phyloP scores from a whole-genome alignment of 345 rosid genomes.

The Arabis alpina region DNA sequence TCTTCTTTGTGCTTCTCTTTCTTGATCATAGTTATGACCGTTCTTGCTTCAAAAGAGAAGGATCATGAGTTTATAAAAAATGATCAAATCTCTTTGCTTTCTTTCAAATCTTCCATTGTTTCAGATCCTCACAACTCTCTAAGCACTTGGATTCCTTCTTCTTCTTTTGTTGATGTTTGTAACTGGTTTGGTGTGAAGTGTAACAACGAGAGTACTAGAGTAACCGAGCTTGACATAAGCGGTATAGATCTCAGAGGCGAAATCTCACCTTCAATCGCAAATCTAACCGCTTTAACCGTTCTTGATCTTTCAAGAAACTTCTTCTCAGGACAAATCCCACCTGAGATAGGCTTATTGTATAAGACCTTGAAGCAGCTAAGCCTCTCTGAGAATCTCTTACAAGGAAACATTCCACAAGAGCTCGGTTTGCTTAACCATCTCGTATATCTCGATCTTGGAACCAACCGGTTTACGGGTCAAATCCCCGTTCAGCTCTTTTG shows the following conservation, averaged over 20 bases:
- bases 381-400: conserved; percentile 68
- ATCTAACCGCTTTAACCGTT: conserved; percentile 62
- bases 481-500: conserved; percentile 68
- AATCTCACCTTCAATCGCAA: conserved; percentile 64
- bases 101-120: conserved; percentile 58
- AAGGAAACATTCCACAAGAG: conserved; percentile 64
- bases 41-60: conserved; percentile 40
- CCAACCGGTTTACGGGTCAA: conserved; percentile 58
- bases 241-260: conserved; percentile 61
- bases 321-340: conserved; percentile 69
- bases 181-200: conserved; percentile 77
- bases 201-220: conserved; percentile 51
- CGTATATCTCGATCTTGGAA: conserved; percentile 65
- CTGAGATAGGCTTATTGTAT: conserved; percentile 57
- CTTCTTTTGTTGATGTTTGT: conserved; percentile 66
- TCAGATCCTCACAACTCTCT: conserved; percentile 58
- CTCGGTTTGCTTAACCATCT: conserved; percentile 56
- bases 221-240: conserved; percentile 61
- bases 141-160: conserved; percentile 50
- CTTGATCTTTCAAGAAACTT: conserved; percentile 81
- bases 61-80: no score
- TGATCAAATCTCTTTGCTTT: conserved; percentile 58
- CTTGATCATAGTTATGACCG: conserved; percentile 36
- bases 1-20: conserved; percentile 40
- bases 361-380: conserved; percentile 58